Percentiles rank a stretch among this genome's conserved stretches.
Conservation (phyloP, 2,329 filamentous ascomycete species). For the Aspergillus felis region DNA sequence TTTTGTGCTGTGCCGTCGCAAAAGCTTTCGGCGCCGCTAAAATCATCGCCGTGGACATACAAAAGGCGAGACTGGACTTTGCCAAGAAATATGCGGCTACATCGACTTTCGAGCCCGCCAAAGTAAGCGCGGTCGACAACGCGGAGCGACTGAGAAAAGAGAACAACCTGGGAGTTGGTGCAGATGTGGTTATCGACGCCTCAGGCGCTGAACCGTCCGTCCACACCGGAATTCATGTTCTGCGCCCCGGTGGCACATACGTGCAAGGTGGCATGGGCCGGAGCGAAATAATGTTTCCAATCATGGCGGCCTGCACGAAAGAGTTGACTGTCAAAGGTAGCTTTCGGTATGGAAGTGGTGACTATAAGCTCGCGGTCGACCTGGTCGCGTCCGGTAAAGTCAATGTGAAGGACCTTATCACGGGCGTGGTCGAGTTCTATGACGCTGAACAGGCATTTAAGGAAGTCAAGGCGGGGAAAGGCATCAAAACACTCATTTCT, state of each 20-base stretch:
- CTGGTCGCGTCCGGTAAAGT: constrained; percentile 70
- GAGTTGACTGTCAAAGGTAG: constrained; percentile 83
- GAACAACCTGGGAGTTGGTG: constrained; percentile 61
- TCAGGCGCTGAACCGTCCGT: constrained; percentile 75
- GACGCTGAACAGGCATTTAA: constrained; percentile 83
- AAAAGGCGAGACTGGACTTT: constrained; percentile 73
- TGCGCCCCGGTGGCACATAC: constrained; percentile 69
- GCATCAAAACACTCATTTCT: constrained; percentile 46
- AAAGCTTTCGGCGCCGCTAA: constrained; percentile 79
- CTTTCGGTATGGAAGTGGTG: constrained; percentile 84
- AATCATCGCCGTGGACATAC: constrained; percentile 84
- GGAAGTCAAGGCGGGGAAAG: constrained; percentile 77
- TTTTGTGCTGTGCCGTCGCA: constrained; percentile 83
- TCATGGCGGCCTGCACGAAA: constrained; percentile 84
- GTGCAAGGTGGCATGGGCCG: constrained; percentile 91
- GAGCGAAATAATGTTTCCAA: constrained; percentile 82
- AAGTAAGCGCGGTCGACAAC: constrained; percentile 65
- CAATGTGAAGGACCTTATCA: constrained; percentile 73
- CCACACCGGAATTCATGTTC: constrained; percentile 67
- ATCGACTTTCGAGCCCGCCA: constrained; percentile 56
- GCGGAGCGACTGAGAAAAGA: constrained; percentile 63
- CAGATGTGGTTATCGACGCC: constrained; percentile 76
- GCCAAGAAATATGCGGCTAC: constrained; percentile 64
- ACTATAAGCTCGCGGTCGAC: constrained; percentile 79
- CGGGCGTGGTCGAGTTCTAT: constrained; percentile 70